Conservation (phyloP, 2,329 filamentous ascomycete species). For the Emergomyces pasteurianus region DNA sequence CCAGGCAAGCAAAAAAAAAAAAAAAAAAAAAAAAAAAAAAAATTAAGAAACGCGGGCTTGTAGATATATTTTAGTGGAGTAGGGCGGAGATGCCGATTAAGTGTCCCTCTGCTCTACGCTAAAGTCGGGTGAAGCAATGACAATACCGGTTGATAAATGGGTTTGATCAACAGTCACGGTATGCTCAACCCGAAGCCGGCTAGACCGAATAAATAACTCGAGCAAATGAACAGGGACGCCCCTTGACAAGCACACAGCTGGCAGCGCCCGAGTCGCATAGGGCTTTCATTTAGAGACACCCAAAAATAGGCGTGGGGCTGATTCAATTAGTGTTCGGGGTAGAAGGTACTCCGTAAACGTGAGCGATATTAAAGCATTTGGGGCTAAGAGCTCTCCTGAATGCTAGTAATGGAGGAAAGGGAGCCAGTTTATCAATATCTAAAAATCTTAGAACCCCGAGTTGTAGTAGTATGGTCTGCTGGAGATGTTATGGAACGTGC, state of each 20-base stretch:
- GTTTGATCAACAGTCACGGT: neutral
- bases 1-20: neutral
- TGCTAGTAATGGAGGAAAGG: neutral
- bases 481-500: neutral
- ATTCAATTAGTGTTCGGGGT: neutral
- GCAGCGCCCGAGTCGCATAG: neutral
- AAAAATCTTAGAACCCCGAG: neutral
- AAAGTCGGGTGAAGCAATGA: neutral
- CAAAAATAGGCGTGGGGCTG: neutral
- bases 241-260: neutral
- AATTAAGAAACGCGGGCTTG: neutral
- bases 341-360: neutral
- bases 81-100: slow-evolving; percentile 1
- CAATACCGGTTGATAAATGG: neutral
- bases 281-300: neutral
- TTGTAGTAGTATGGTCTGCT: neutral
- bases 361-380: neutral
- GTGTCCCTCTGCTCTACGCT: neutral
- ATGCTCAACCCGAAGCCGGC: neutral
- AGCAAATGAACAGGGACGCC: neutral
- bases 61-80: slow-evolving; percentile 1
- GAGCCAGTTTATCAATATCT: neutral
- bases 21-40: no score
- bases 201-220: neutral
- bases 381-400: neutral